Conservation (phyloP, 176 grass and related monocot species). For the Oryza meyeriana region DNA sequence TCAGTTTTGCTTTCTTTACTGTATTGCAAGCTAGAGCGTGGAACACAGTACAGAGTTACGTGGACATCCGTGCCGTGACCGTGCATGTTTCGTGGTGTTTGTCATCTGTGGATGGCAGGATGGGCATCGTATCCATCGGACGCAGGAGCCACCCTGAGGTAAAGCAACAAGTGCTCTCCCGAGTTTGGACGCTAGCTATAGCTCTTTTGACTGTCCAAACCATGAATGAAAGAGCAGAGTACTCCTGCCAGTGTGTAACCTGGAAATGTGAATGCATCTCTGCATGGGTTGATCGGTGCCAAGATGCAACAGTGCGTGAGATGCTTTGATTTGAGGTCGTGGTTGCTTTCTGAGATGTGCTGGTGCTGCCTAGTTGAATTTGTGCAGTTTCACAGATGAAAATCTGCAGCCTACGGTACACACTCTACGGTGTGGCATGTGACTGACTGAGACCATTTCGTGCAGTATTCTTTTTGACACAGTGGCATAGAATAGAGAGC, state of each 20-base stretch:
- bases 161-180: slow-evolving; percentile 32
- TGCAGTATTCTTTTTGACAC: not conserved
- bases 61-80: slow-evolving; percentile 28
- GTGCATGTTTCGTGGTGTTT: slow-evolving; percentile 34
- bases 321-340: not conserved
- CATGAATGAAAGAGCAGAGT: slow-evolving; percentile 32
- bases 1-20: not conserved
- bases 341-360: not conserved
- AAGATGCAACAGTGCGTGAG: not conserved
- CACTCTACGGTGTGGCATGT: not conserved
- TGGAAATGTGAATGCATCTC: not conserved
- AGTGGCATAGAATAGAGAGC: not conserved
- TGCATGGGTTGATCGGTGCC: slow-evolving; percentile 18
- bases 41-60: not conserved
- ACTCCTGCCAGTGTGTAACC: slow-evolving; percentile 8
- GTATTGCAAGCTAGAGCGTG: not conserved
- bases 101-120: slow-evolving; percentile 1
- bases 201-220: slow-evolving; percentile 54
- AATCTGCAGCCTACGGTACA: not conserved
- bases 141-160: slow-evolving; percentile 24
- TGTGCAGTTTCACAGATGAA: not conserved
- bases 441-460: not conserved
- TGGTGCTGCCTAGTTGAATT: slow-evolving; percentile 3
- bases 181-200: not conserved
- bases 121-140: slow-evolving; percentile 38